phyloP scores from a whole-genome alignment of 495 filamentous ascomycete genomes.

The Niebla homalea region DNA sequence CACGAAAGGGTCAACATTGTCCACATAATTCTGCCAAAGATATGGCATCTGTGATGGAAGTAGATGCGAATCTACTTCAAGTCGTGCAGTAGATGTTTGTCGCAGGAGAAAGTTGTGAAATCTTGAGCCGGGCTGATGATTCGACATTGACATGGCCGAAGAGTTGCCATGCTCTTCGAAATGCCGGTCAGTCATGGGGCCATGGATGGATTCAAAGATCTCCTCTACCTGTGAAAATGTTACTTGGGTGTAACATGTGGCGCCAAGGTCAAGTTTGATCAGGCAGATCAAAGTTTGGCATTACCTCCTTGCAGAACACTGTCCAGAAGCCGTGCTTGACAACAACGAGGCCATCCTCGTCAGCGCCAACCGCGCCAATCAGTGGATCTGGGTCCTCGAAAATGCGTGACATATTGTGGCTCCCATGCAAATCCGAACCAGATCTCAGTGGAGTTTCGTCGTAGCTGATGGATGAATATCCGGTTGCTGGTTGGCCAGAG shows the following conservation, averaged over 20 bases:
- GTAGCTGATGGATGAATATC: background rate
- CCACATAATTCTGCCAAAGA: slow-evolving; percentile 17
- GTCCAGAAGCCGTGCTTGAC: slow-evolving; percentile 5
- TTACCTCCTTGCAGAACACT: slow-evolving; percentile 7
- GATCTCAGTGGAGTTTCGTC: background rate
- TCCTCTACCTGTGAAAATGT: slow-evolving; percentile 2
- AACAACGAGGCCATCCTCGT: background rate
- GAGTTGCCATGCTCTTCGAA: background rate
- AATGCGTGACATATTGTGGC: background rate
- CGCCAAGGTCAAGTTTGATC: background rate
- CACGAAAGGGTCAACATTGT: slow-evolving; percentile 17
- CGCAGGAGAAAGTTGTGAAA: slow-evolving; percentile 6
- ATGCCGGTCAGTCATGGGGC: slow-evolving; percentile 1
- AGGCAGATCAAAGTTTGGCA: background rate
- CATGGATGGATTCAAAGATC: slow-evolving; percentile 8
- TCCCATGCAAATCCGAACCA: background rate
- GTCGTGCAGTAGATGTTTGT: slow-evolving; percentile 1
- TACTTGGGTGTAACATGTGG: background rate
- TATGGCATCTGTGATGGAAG: slow-evolving; percentile 20
- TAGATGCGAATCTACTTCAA: slow-evolving; percentile 32
- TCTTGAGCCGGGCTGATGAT: background rate
- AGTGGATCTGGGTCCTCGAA: background rate
- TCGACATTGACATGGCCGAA: background rate
- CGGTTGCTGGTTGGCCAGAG: background rate
- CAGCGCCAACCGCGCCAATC: background rate